Conservation (phyloP, 345 rosid species). For the Eucalyptus tenuipes region DNA sequence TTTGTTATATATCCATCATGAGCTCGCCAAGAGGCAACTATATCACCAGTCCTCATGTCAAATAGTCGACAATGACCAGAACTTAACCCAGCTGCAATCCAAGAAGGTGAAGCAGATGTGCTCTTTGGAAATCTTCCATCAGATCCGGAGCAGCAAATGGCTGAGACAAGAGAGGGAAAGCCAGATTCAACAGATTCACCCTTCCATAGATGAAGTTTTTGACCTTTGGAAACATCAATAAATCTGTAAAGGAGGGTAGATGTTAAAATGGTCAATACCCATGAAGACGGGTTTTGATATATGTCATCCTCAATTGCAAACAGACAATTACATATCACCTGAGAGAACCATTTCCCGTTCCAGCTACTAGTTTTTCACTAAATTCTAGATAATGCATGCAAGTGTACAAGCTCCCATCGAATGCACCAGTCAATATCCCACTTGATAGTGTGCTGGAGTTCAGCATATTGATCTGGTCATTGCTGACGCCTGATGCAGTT, state of each 20-base stretch:
- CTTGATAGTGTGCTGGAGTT: conserved; percentile 50
- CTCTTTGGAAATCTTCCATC: conserved; percentile 31
- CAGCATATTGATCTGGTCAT: conserved; percentile 37
- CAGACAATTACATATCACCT: conserved; percentile 29
- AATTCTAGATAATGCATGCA: conserved; percentile 65
- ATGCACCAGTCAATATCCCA: conserved; percentile 53
- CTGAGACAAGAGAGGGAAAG: conserved; percentile 76
- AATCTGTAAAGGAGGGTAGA: conserved; percentile 26
- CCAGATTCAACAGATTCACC: conserved; percentile 63
- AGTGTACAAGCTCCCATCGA: conserved; percentile 81
- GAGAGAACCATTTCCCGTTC: conserved; percentile 84
- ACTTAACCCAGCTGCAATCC: conserved; percentile 84
- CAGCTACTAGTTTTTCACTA: conserved; percentile 55
- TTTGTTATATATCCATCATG: conserved; percentile 85
- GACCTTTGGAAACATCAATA: conserved; percentile 60
- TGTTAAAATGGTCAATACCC: background rate
- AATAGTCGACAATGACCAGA: conserved; percentile 81
- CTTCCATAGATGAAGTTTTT: conserved; percentile 77
- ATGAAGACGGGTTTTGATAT: background rate
- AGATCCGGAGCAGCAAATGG: conserved; percentile 68
- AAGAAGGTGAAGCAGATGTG: conserved; percentile 39
- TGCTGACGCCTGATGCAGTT: conserved; percentile 26
- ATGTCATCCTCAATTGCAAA: background rate
- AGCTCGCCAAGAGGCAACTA: conserved; percentile 77
- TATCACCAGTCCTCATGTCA: conserved; percentile 61